Evolutionary conservation across 805 yeast species (phyloP).

Genomic region (Schwanniomyces polymorphus): DNA sequence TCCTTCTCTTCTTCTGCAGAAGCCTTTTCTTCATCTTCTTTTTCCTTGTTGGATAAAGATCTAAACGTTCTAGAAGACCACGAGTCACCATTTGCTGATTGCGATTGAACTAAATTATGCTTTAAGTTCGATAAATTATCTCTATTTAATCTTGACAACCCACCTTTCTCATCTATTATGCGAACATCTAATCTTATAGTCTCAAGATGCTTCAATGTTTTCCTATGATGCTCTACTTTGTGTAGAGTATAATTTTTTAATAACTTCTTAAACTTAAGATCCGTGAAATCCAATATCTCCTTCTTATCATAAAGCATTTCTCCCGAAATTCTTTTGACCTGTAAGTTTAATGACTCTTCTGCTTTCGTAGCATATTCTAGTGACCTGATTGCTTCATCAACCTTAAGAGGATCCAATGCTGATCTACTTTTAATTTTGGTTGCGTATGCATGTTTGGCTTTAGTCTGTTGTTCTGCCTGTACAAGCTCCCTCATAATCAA

Average conservation of each 20-base stretch:
- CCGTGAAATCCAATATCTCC: slow-evolving; percentile 60
- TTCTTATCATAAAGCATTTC: slow-evolving; percentile 78
- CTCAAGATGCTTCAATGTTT: slow-evolving; percentile 72
- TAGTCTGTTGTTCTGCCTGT: slow-evolving; percentile 75
- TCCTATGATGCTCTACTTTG: slow-evolving; percentile 83
- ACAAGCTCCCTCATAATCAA: slow-evolving; percentile 84
- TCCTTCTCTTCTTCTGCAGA: slow-evolving; percentile 12
- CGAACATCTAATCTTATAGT: slow-evolving; percentile 70
- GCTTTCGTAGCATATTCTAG: slow-evolving; percentile 74
- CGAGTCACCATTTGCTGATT: slow-evolving; percentile 41
- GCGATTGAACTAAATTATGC: slow-evolving; percentile 44
- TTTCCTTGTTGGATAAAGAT: slow-evolving; percentile 18
- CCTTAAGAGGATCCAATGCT: slow-evolving; percentile 80
- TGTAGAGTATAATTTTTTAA: slow-evolving; percentile 63
- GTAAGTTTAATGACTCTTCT: slow-evolving; percentile 75
- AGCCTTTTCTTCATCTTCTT: slow-evolving; percentile 23
- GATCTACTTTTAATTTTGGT: slow-evolving; percentile 68
- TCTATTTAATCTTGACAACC: slow-evolving; percentile 80
- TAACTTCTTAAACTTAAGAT: slow-evolving; percentile 50
- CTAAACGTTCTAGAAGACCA: slow-evolving; percentile 45
- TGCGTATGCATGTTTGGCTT: slow-evolving; percentile 68
- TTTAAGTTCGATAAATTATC: slow-evolving; percentile 53
- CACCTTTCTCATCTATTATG: slow-evolving; percentile 73
- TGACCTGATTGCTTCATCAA: slow-evolving; percentile 83
- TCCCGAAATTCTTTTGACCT: slow-evolving; percentile 77